phyloP scores from a whole-genome alignment of 2,329 filamentous ascomycete genomes.

The Grosmannia huntii region DNA sequence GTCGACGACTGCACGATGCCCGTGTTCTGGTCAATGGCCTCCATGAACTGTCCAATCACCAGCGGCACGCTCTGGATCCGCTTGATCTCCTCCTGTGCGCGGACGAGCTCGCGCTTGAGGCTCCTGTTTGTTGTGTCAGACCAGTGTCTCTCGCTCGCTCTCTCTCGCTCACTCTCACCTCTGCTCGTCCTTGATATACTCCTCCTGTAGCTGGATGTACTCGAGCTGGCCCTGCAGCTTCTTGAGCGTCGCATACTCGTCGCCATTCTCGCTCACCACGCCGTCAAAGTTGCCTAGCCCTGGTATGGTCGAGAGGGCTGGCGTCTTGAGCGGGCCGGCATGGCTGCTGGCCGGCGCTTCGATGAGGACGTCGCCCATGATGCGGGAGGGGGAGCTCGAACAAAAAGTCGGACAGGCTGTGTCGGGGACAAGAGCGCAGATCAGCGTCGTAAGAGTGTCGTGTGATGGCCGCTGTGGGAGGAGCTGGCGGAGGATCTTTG shows the following conservation, averaged over 20 bases:
- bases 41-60: slow-evolving; percentile 99
- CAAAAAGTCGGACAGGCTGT: background rate
- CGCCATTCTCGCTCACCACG: slow-evolving; percentile 63
- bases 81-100: slow-evolving; percentile 98
- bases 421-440: background rate
- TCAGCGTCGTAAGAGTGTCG: background rate
- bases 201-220: slow-evolving; percentile 97
- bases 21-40: slow-evolving; percentile 98
- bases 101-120: slow-evolving; percentile 90
- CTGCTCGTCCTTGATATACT: slow-evolving; percentile 99
- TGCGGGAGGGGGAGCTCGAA: background rate
- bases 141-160: too few relatives aligned
- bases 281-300: slow-evolving; percentile 87
- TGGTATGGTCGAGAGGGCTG: slow-evolving; percentile 66
- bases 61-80: slow-evolving; percentile 95
- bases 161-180: slow-evolving; percentile 35
- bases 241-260: slow-evolving; percentile 93
- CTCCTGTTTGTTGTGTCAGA: slow-evolving; percentile 41
- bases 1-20: slow-evolving; percentile 98
- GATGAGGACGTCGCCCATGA: slow-evolving; percentile 78
- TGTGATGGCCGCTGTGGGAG: background rate
- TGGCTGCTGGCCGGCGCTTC: slow-evolving; percentile 61
- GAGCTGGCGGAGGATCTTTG: background rate
- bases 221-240: slow-evolving; percentile 93
- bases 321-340: slow-evolving; percentile 68